Base-by-base conservation (phyloP, 805 yeast species). In the Candida ipomoeae region DNA sequence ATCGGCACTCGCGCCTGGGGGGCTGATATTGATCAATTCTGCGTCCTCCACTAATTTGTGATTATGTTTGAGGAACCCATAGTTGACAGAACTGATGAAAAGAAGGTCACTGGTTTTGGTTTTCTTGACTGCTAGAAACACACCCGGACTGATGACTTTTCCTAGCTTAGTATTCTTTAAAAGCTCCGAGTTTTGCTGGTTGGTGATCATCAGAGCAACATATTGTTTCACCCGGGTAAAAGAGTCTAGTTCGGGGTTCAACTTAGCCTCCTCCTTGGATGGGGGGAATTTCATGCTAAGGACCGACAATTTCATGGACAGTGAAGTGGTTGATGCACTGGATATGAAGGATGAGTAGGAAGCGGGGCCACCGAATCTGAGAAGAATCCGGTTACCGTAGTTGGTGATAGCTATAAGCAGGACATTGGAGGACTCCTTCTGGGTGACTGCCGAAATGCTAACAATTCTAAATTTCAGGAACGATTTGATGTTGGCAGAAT, bases 41-140 rank as follows among this genome's bases (percentile, higher is more conserved):
- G 94, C 89, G 63, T 87, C 92, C 66, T 90, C 97, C 32, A 85
- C 75, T 58, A 85, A 80, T 57, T 81, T 81, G 52, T 82, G 82
- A 51, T 83, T 82, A 56, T 83, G 84, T 62, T 89, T 89, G 55
- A 89, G 70, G 39, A 87, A 76, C 40, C 97, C 96, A 61, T 88
- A 84, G 66, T 94, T 97, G 6, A 94, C 85, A 7, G 89, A 85
- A 43, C 92, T 77, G 3, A 86, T 84, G 64, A 87, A 89, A 20
- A 89, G 67, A 48, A 78, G 77, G 52, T 73, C 77, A 4, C 75
- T 68, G 40, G 63, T 63, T 48, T 68, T 70, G 3, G 75, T 71
- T 46, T 80, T 78, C 49, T 71, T 72, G 11, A 85, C 87, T 37
- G 88, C 85, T 53, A 91, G 75, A 60, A 83, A 91, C 3, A 89